These are phyloP conservation scores for Pyrrhoderma noxium DNA, from an alignment of 1,284 basidiomycete species.

Conservation along the genomic window DNA sequence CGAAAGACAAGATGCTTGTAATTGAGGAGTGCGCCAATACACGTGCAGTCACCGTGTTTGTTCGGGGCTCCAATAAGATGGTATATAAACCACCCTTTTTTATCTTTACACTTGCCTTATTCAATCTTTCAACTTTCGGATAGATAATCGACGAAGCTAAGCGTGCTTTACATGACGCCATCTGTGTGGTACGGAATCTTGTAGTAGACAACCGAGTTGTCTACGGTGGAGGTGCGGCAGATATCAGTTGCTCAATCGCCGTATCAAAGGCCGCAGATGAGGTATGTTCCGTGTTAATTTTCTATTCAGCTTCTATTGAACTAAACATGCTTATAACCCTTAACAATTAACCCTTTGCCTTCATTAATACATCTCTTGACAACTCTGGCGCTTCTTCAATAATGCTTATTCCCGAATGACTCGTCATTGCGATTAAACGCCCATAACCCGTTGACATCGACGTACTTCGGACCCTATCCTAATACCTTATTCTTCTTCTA, in stretches of 20 bases:
- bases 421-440: no score
- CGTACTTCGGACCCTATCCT: background rate
- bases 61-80: constrained; percentile 99
- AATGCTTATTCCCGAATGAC: no score
- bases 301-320: background rate
- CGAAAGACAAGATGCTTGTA: constrained; percentile 97
- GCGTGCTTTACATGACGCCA: constrained; percentile 93
- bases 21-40: constrained; percentile 98
- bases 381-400: no score
- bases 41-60: constrained; percentile 94
- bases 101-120: background rate
- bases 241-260: constrained; percentile 92
- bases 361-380: no score
- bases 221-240: constrained; percentile 96
- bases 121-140: background rate
- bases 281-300: constrained; percentile 33
- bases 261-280: constrained; percentile 93
- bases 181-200: constrained; percentile 95
- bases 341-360: no score
- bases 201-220: constrained; percentile 95
- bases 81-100: constrained; percentile 34
- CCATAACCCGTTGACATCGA: no score
- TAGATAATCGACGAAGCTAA: constrained; percentile 99
- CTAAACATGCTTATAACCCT: no score
- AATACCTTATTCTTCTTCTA: background rate